Evolutionary conservation across 352 stramenopile genomes (phyloP).

Genomic region (Plasmopara muralis): DNA sequence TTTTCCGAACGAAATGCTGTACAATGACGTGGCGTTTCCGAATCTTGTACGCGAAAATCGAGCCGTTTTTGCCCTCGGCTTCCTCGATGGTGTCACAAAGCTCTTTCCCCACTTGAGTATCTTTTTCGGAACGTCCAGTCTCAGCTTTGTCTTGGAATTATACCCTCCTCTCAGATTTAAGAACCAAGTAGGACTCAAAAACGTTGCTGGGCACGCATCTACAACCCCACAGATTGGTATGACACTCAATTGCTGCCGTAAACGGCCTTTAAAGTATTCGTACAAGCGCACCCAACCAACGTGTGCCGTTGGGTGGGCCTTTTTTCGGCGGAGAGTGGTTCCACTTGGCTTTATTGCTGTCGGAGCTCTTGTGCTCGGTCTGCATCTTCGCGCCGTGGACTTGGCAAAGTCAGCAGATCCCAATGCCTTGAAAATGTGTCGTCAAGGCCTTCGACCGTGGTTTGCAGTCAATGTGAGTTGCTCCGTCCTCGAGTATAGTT

Average conservation of each 20-base stretch:
- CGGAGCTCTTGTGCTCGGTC: conserved; percentile 8
- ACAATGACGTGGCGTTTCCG: conserved; percentile 36
- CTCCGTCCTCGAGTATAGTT: conserved; percentile 33
- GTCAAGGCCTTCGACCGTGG: conserved; percentile 31
- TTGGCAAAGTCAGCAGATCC: conserved; percentile 1
- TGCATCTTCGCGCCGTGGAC: conserved; percentile 13
- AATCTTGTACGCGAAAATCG: conserved; percentile 45
- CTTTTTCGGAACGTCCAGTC: conserved; percentile 26
- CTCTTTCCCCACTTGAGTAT: conserved; percentile 35
- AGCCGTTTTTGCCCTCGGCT: conserved; percentile 26
- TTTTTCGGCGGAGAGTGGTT: conserved; percentile 8
- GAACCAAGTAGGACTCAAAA: neutral
- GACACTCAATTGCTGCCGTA: neutral
- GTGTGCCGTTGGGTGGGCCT: neutral
- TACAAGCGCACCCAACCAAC: neutral
- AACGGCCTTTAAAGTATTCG: neutral
- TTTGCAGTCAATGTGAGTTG: conserved; percentile 33
- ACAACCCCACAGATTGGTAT: neutral
- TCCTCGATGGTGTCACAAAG: conserved; percentile 26
- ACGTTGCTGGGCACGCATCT: neutral
- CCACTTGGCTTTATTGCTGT: conserved; percentile 14
- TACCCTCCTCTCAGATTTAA: conserved; percentile 5
- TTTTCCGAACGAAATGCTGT: conserved; percentile 34
- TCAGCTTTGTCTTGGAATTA: conserved; percentile 22
- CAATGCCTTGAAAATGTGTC: conserved; percentile 19